Evolutionary conservation across 169 alveolate species (phyloP), one percentile per base, ranked within the genome.

Genomic region (Babesia sp.): DNA sequence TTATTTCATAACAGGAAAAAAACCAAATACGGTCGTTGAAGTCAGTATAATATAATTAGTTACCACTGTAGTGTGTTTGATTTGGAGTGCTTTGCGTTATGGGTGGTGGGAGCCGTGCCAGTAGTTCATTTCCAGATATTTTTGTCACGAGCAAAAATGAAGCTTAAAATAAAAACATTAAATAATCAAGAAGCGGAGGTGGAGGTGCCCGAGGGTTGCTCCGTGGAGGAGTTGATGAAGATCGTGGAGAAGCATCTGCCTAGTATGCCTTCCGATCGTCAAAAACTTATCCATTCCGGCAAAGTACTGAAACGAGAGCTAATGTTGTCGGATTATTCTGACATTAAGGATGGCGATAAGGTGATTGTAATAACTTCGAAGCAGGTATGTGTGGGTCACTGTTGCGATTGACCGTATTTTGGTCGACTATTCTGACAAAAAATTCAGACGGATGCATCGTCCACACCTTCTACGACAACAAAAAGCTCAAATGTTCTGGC

Each of bases 231-330:
- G 26, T 53, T 92, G 66, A 92, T 90, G 74, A 85, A 90, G 58
- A 57, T 74, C 26, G 83, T 92, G 46, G 90, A 91, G 66, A 79
- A 59, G 28, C 46, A 41, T 36, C 69, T 81, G 74, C 91, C 91
- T 4, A 54, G 56, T 54, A 88, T 90, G 93, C 87, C 75, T 16
- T 94, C 94, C 20, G 80, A 71, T n/a, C 73, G 86, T 26, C 94
- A 79, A 50, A 83, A 85, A 72, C 79, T 91, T 22, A 91, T 91
- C 54, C 94, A 91, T 63, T 90, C 96, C 7, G 96, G 96, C 33
- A 91, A 90, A 58, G 85, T 91, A 12, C 58, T 91, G 34, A 82
- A 68, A 14, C 93, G 83, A 33, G 86, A 90, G 24, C 71, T 71
- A 24, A 39, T 28, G 50, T 63, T 92, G 29, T 41, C 61, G 18